Evolutionary conservation across 106 monocot species (phyloP), one percentile per base, ranked within the genome.

Genomic region (Acanthochlamys bracteata): DNA sequence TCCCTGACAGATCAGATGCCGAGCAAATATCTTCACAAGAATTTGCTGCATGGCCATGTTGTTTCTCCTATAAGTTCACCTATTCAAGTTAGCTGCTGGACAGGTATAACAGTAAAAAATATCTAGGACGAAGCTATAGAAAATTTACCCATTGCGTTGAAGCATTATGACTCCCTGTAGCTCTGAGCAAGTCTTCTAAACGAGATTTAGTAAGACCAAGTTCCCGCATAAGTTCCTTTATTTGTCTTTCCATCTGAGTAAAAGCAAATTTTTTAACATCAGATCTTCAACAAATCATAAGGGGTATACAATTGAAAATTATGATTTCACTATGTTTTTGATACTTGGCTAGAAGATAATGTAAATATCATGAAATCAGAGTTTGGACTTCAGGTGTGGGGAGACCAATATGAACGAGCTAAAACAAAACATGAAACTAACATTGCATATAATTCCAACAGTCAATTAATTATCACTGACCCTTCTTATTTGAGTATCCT

Each of bases 181-280:
- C 71, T 27, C 57, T 66, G 25, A 92, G 78, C 64, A 92, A 73
- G 81, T 89, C 79, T 58, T 81, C 83, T 4, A 89, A 60, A 42
- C 83, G 73, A 55, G 81, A 75, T 65, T 83, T 83, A 66, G 88
- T 83, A 41, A 86, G 70, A 69, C 92, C 83, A 41, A 83, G 65
- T 65, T 99, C 85, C 47, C 75, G 77, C 16, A 74, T 89, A 21
- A 92, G 47, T 63, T 89, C 98, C 69, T 73, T 99, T 47, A 92
- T 86, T 69, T 99, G 83, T 58, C 73, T 89, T 68, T 92, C 98
- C 98, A 99, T 79, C 98, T 96, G 74, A 27, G 22, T 24, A 70
- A 24, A 56, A 76, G 3, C 11, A 43, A 51, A 51, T 51, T 33
- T 33, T 33, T 49, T 4, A 14, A 12, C 15, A 49, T 49, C 17